These are phyloP conservation scores for Penicillium goetzii DNA, from an alignment of 495 filamentous ascomycete species.

Conservation along the genomic window DNA sequence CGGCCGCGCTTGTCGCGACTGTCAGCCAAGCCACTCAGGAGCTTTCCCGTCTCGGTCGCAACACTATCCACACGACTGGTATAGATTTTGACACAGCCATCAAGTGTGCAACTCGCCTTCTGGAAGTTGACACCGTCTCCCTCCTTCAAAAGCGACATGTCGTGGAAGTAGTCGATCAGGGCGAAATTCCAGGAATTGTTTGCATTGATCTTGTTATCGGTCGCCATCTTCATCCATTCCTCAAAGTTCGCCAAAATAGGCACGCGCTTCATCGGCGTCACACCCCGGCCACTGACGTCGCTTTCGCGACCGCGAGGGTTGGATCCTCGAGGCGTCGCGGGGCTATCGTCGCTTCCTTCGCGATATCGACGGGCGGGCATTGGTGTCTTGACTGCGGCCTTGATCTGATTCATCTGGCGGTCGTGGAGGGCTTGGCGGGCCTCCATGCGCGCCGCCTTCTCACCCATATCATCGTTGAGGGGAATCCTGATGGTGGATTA, in stretches of 20 bases:
- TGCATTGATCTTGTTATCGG: conserved; percentile 99
- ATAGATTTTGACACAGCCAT: conserved; percentile 99
- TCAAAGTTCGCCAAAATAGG: conserved; percentile 97
- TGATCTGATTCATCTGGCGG: conserved; percentile 88
- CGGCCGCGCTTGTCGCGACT: conserved; percentile 78
- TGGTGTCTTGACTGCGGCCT: conserved; percentile 84
- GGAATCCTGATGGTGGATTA: conserved; percentile 64
- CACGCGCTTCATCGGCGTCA: conserved; percentile 95
- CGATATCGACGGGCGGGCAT: conserved; percentile 67
- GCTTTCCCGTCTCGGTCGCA: conserved; percentile 93
- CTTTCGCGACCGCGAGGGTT: conserved; percentile 58
- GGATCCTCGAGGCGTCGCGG: conserved; percentile 63
- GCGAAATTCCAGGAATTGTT: conserved; percentile 99
- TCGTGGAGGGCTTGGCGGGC: conserved; percentile 87
- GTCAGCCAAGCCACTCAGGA: conserved; percentile 92
- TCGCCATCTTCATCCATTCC: conserved; percentile 99
- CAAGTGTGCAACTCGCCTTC: conserved; percentile 95
- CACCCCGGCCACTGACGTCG: conserved; percentile 66
- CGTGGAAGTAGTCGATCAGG: conserved; percentile 98
- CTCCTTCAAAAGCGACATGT: conserved; percentile 96
- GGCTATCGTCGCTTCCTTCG: conserved; percentile 65
- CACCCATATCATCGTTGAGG: conserved; percentile 90
- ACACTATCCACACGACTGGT: conserved; percentile 98
- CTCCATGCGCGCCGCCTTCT: conserved; percentile 87
- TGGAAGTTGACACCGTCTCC: conserved; percentile 98